A percentile compares a stretch with the other conserved stretches of the same genome.
These are phyloP conservation scores for Sporothrix schenckii DNA, from an alignment of 2,329 filamentous ascomycete species.

Conservation along the genomic window DNA sequence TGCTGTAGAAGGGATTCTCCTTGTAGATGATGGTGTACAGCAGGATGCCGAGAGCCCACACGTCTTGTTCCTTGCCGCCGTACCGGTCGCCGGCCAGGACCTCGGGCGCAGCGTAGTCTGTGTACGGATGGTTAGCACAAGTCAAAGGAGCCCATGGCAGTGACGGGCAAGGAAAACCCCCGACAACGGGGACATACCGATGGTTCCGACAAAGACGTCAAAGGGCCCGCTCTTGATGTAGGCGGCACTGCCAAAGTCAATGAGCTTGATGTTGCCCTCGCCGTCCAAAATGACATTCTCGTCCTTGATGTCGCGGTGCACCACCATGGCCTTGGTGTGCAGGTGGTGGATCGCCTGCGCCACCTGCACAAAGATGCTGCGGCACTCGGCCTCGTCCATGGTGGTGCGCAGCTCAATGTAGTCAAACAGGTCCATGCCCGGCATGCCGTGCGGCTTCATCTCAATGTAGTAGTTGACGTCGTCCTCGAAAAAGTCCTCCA, in stretches of 20 bases:
- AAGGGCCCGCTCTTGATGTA: conserved; percentile 99
- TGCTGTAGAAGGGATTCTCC: conserved; percentile 98
- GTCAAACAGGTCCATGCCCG: conserved; percentile 98
- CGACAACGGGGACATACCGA: conserved; percentile 64
- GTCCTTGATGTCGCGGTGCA: conserved; percentile 98
- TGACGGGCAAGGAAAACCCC: neutral
- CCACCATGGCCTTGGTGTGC: conserved; percentile 85
- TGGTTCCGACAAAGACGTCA: conserved; percentile 97
- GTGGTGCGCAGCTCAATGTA: conserved; percentile 96
- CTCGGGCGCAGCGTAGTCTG: conserved; percentile 98
- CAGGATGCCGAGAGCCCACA: conserved; percentile 95
- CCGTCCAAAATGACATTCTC: conserved; percentile 97
- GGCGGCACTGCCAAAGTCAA: conserved; percentile 96
- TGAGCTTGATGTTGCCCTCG: conserved; percentile 92
- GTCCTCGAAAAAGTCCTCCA: conserved; percentile 76
- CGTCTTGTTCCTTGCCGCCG: conserved; percentile 93
- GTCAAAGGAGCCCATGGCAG: neutral
- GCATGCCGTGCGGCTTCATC: conserved; percentile 91
- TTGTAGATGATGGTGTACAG: conserved; percentile 99
- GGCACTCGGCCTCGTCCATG: conserved; percentile 93
- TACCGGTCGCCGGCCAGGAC: conserved; percentile 91
- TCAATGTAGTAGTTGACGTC: conserved; percentile 97
- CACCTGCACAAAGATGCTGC: conserved; percentile 94
- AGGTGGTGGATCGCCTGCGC: conserved; percentile 87
- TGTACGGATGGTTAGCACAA: neutral